A percentile compares a stretch with the other conserved stretches of the same genome.
These are phyloP conservation scores for Globisporangium parvum DNA, from an alignment of 352 stramenopile species.

Conservation along the genomic window DNA sequence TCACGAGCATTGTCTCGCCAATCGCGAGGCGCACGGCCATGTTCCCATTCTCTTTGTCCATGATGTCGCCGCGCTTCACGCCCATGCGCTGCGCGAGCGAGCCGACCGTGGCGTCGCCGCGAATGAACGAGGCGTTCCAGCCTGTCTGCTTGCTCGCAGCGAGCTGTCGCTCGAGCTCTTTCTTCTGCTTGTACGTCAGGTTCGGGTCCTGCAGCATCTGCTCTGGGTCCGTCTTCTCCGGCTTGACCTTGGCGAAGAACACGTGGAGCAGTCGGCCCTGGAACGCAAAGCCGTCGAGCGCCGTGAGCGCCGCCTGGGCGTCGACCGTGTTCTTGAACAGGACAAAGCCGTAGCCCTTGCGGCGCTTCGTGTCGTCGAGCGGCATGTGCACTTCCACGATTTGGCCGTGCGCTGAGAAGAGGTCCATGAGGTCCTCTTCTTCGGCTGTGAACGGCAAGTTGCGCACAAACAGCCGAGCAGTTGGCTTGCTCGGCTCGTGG, in stretches of 20 bases:
- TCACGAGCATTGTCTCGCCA: constrained; percentile 96
- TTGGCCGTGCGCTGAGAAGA: constrained; percentile 86
- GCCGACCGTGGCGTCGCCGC: constrained; percentile 66
- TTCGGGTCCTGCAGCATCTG: constrained; percentile 53
- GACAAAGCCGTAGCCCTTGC: constrained; percentile 98
- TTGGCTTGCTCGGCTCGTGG: constrained; percentile 35
- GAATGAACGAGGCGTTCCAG: constrained; percentile 95
- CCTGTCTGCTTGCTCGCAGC: constrained; percentile 73
- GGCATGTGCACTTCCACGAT: constrained; percentile 95
- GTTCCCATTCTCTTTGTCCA: constrained; percentile 94
- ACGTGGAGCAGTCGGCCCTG: constrained; percentile 95
- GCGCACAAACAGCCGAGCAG: constrained; percentile 93
- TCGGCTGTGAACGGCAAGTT: constrained; percentile 96
- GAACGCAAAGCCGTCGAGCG: constrained; percentile 93
- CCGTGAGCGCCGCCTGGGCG: constrained; percentile 82
- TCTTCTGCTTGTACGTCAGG: constrained; percentile 87
- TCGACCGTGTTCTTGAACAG: constrained; percentile 91
- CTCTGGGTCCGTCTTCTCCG: constrained; percentile 52
- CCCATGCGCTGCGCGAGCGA: constrained; percentile 82
- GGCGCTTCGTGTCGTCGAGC: constrained; percentile 92
- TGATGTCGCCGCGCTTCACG: constrained; percentile 92
- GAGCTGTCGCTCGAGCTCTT: constrained; percentile 87
- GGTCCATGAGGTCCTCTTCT: constrained; percentile 93
- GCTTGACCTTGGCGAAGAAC: constrained; percentile 80
- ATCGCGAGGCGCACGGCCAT: constrained; percentile 97